Percentiles rank a stretch among this genome's conserved stretches.
phyloP scores from a whole-genome alignment of 2,329 filamentous ascomycete species.

The Chalaropsis thielavioides region DNA sequence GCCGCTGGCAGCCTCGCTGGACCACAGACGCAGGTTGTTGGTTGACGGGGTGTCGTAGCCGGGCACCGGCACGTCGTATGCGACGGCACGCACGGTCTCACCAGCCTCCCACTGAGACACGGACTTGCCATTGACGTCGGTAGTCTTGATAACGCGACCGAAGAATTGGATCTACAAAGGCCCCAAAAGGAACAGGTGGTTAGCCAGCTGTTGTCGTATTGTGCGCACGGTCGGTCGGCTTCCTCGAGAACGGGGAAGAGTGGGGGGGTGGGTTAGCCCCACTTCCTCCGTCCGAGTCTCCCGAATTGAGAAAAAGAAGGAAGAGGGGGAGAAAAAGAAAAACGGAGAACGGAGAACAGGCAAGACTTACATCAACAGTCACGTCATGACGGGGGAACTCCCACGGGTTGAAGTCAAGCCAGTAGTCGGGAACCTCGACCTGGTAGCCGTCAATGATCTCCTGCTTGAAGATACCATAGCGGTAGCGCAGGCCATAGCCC shows the following conservation, averaged over 20 bases:
- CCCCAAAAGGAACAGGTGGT: not conserved
- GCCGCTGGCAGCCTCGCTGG: slow-evolving; percentile 88
- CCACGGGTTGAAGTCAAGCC: slow-evolving; percentile 99
- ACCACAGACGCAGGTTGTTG: slow-evolving; percentile 95
- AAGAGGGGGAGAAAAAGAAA: not conserved
- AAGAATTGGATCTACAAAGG: slow-evolving; percentile 69
- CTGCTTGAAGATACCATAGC: slow-evolving; percentile 98
- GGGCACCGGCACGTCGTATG: slow-evolving; percentile 85
- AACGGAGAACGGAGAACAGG: no score
- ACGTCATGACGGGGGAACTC: slow-evolving; percentile 95
- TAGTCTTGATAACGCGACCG: slow-evolving; percentile 62
- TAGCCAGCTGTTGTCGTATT: not conserved
- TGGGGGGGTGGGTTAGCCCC: not conserved
- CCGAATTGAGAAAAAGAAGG: not conserved
- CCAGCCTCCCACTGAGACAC: slow-evolving; percentile 76
- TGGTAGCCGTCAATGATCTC: slow-evolving; percentile 97
- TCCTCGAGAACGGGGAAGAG: not conserved
- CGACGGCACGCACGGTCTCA: slow-evolving; percentile 80
- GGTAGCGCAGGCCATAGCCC: slow-evolving; percentile 91
- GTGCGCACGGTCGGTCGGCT: not conserved
- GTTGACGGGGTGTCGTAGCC: slow-evolving; percentile 81
- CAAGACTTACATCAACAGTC: slow-evolving; percentile 57
- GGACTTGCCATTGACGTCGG: slow-evolving; percentile 62
- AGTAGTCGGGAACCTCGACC: slow-evolving; percentile 96
- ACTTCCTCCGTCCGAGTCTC: not conserved